Conservation (phyloP, 768 basidiomycete genomes). For the Phallus indusiatus region DNA sequence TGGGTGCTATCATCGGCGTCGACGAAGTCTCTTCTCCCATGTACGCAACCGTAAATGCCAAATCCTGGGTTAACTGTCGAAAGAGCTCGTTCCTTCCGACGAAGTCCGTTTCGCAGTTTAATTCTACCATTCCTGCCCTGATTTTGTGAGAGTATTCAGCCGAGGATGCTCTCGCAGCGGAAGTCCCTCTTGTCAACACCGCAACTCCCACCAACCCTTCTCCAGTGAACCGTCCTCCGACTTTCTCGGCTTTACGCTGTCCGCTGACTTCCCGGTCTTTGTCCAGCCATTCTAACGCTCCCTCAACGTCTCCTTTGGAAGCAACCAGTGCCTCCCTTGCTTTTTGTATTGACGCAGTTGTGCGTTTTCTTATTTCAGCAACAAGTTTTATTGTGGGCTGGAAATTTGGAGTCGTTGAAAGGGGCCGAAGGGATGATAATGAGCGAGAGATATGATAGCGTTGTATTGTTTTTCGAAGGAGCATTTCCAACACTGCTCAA, state of each 20-base stretch:
- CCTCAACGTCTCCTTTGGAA: slow-evolving; percentile 61
- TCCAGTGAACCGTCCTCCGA: slow-evolving; percentile 60
- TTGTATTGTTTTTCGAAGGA: not conserved
- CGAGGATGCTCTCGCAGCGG: slow-evolving; percentile 20
- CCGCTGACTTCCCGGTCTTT: slow-evolving; percentile 64
- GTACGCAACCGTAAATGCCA: slow-evolving; percentile 78
- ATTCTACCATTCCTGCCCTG: slow-evolving; percentile 80
- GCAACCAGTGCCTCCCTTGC: slow-evolving; percentile 80
- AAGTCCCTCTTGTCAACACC: slow-evolving; percentile 55
- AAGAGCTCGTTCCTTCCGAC: slow-evolving; percentile 84
- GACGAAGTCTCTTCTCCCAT: slow-evolving; percentile 31
- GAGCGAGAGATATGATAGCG: not conserved
- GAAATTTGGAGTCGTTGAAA: slow-evolving; percentile 33
- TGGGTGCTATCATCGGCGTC: not conserved
- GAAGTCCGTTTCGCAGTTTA: slow-evolving; percentile 97
- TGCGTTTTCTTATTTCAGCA: slow-evolving; percentile 74
- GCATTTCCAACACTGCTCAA: not conserved
- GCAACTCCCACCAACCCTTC: slow-evolving; percentile 78
- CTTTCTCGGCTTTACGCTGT: slow-evolving; percentile 73
- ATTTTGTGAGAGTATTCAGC: slow-evolving; percentile 33
- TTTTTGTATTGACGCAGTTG: slow-evolving; percentile 75
- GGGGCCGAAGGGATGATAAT: not conserved
- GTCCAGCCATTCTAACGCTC: slow-evolving; percentile 73
- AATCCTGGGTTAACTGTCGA: slow-evolving; percentile 60
- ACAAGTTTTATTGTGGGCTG: slow-evolving; percentile 72